Evolutionary conservation across 164 flowering plant genomes (phyloP).

Genomic region (Nymphaea thermarum): DNA sequence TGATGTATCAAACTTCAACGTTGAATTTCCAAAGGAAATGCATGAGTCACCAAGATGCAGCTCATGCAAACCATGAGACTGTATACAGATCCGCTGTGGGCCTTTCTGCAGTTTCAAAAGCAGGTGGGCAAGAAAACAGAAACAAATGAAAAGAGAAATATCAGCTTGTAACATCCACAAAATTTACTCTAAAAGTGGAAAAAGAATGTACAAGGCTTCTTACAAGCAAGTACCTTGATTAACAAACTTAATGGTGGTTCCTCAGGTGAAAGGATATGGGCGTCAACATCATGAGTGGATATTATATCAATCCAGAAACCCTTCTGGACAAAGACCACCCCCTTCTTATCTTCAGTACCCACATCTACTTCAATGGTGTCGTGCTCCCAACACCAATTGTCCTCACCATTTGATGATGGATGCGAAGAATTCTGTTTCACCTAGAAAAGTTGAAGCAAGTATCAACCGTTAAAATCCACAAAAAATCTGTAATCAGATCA

Average conservation of each 20-base stretch:
- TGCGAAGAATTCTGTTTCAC: slow-evolving; percentile 37
- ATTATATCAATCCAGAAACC: slow-evolving; percentile 72
- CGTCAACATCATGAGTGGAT: slow-evolving; percentile 82
- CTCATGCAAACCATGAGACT: slow-evolving; percentile 76
- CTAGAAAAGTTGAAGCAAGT: slow-evolving; percentile 18
- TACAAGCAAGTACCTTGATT: slow-evolving; percentile 45
- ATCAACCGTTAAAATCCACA: background rate
- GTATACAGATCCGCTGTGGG: slow-evolving; percentile 59
- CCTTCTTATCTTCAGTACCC: slow-evolving; percentile 61
- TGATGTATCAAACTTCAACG: slow-evolving; percentile 57
- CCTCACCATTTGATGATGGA: slow-evolving; percentile 28
- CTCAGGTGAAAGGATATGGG: slow-evolving; percentile 42
- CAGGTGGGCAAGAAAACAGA: background rate
- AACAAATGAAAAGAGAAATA: too few species aligned
- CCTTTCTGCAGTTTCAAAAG: slow-evolving; percentile 58
- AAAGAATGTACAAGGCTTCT: too few species aligned
- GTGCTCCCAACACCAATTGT: slow-evolving; percentile 96
- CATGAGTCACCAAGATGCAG: slow-evolving; percentile 80
- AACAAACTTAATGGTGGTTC: slow-evolving; percentile 38
- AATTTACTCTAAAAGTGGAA: too few species aligned
- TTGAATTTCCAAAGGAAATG: slow-evolving; percentile 72
- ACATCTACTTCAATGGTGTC: slow-evolving; percentile 58
- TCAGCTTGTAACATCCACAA: too few species aligned
- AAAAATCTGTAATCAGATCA: background rate
- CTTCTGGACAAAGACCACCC: slow-evolving; percentile 66